A percentile compares a stretch with the other conserved stretches of the same genome.
phyloP scores from a whole-genome alignment of 345 rosid genomes.

The Ceriops decandra region DNA sequence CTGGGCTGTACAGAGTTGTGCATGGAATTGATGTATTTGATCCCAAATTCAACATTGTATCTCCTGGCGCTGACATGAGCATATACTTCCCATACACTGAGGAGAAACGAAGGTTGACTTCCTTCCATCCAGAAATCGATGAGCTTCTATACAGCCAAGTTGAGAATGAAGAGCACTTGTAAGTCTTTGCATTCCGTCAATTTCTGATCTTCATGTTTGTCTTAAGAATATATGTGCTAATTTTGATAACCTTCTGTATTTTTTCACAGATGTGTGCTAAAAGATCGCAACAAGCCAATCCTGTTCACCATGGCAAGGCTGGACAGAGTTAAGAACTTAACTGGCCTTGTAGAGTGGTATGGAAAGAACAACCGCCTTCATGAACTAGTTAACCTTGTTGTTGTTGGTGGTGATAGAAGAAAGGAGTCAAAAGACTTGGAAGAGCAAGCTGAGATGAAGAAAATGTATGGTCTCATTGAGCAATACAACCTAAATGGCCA shows the following conservation, averaged over 20 bases:
- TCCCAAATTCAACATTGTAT: slow-evolving; percentile 90
- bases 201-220: neutral
- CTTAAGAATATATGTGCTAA: neutral
- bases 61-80: slow-evolving; percentile 77
- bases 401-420: slow-evolving; percentile 88
- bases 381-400: slow-evolving; percentile 74
- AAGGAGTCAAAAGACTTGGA: slow-evolving; percentile 87
- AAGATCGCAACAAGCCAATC: slow-evolving; percentile 78
- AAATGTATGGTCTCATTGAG: slow-evolving; percentile 61
- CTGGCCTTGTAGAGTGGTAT: slow-evolving; percentile 93
- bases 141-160: slow-evolving; percentile 69
- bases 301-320: slow-evolving; percentile 94
- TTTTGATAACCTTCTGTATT: neutral
- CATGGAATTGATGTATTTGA: slow-evolving; percentile 80
- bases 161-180: slow-evolving; percentile 74
- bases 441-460: slow-evolving; percentile 94
- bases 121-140: slow-evolving; percentile 64
- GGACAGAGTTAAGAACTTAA: slow-evolving; percentile 84
- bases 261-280: slow-evolving; percentile 61
- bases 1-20: slow-evolving; percentile 87
- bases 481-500: slow-evolving; percentile 68
- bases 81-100: slow-evolving; percentile 73
- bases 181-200: slow-evolving; percentile 17
- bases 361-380: slow-evolving; percentile 70
- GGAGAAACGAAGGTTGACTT: slow-evolving; percentile 45